Conservation (phyloP, 441 rosid genomes). For the Populus hybrid region DNA sequence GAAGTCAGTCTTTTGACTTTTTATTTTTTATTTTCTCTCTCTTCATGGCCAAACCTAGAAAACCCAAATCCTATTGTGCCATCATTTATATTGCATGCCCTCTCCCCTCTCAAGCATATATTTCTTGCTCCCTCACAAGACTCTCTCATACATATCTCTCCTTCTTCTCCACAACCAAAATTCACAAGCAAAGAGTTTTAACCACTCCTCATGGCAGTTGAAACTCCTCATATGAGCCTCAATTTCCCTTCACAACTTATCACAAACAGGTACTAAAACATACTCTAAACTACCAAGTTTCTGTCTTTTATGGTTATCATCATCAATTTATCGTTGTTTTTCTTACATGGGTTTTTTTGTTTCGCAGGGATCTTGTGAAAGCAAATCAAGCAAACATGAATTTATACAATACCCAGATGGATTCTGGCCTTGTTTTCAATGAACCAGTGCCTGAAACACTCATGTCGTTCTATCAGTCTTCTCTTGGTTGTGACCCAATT, state of each 20-base stretch:
- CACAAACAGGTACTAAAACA: constrained; percentile 21
- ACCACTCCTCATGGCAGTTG: constrained; percentile 41
- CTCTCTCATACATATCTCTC: background rate
- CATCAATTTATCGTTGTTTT: background rate
- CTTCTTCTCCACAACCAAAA: background rate
- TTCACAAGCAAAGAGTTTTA: constrained; percentile 7
- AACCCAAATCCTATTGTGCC: constrained; percentile 16
- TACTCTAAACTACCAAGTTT: background rate
- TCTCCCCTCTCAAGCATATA: background rate
- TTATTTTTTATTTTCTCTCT: constrained; percentile 11
- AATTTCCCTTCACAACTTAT: constrained; percentile 34
- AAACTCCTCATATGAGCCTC: constrained; percentile 32
- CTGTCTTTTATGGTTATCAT: background rate
- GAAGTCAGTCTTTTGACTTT: constrained; percentile 22
- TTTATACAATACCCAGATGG: constrained; percentile 29
- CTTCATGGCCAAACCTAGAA: constrained; percentile 24
- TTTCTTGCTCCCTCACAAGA: constrained; percentile 4
- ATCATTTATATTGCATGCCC: constrained; percentile 22
- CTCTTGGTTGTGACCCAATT: constrained; percentile 26
- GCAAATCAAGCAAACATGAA: constrained; percentile 25
- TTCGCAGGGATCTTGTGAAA: constrained; percentile 35
- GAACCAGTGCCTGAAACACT: constrained; percentile 20
- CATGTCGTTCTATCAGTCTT: constrained; percentile 26
- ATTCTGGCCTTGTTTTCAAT: constrained; percentile 20
- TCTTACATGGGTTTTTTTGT: background rate